phyloP scores from a whole-genome alignment of 1,284 basidiomycete genomes.

The Ustilago vetiveriae region DNA sequence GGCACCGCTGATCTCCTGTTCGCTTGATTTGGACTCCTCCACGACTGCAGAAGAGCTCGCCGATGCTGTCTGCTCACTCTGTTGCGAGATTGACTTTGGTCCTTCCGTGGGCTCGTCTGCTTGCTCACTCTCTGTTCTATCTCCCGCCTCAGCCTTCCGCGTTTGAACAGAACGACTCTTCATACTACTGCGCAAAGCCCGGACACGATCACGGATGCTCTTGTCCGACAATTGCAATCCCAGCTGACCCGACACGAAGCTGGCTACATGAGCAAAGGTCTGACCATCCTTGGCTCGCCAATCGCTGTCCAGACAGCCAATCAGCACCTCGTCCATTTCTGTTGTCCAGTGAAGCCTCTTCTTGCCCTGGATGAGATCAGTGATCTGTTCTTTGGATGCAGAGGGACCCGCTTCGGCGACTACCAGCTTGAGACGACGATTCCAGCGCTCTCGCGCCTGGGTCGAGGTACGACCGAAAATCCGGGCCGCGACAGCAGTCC shows the following conservation, averaged over 20 bases:
- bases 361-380: conserved; percentile 6
- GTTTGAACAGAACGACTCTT: background rate
- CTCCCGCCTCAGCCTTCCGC: background rate
- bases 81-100: too few relatives aligned
- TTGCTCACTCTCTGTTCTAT: background rate
- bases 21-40: background rate
- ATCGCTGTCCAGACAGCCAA: conserved; percentile 13
- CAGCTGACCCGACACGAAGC: conserved; percentile 1
- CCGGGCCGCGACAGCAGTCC: conserved; percentile 24
- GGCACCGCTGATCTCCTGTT: background rate
- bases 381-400: background rate
- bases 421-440: conserved; percentile 24
- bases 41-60: background rate
- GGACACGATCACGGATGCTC: conserved; percentile 18
- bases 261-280: conserved; percentile 23
- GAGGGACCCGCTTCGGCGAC: background rate
- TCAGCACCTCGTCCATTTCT: conserved; percentile 21
- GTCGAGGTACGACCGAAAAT: conserved; percentile 29
- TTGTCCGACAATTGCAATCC: conserved; percentile 22
- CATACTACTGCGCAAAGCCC: background rate
- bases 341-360: conserved; percentile 22
- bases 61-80: background rate
- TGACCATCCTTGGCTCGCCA: conserved; percentile 8
- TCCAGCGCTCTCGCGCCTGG: conserved; percentile 43
- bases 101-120: background rate